These are phyloP conservation scores for Withania somnifera DNA, from an alignment of 305 asterid genomes.

Conservation along the genomic window DNA sequence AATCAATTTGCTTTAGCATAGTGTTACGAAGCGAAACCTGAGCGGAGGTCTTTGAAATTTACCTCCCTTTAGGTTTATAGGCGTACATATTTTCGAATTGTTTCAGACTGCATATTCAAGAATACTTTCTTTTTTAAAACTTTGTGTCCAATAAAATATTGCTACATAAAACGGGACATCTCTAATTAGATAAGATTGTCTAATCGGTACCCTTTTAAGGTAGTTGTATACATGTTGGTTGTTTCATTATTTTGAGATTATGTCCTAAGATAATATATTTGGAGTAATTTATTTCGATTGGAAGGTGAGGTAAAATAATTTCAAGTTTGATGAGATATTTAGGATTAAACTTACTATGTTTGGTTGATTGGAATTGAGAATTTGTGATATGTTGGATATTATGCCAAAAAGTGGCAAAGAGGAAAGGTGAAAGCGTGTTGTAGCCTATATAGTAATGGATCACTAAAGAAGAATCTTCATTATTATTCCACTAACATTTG, in stretches of 20 bases:
- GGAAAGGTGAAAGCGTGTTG: background rate
- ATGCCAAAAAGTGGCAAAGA: background rate
- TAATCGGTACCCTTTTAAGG: background rate
- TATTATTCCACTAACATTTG: background rate
- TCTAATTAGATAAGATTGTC: no score
- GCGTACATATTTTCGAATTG: background rate
- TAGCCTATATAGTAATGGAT: background rate
- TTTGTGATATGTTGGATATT: background rate
- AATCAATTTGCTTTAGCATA: background rate
- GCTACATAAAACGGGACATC: background rate
- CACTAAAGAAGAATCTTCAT: background rate
- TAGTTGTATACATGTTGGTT: background rate
- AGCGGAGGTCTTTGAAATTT: background rate
- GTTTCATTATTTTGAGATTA: background rate
- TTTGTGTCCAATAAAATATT: background rate
- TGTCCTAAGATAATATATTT: background rate
- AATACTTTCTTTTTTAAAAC: background rate
- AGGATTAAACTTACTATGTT: no score
- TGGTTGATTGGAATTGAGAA: no score
- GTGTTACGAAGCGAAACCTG: background rate
- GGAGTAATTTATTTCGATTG: background rate
- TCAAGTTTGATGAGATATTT: no score
- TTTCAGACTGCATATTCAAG: background rate
- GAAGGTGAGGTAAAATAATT: no score
- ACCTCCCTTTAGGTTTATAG: background rate